Base-by-base conservation (phyloP, 2,329 filamentous ascomycete genomes). In the Emericellopsis atlantica region DNA sequence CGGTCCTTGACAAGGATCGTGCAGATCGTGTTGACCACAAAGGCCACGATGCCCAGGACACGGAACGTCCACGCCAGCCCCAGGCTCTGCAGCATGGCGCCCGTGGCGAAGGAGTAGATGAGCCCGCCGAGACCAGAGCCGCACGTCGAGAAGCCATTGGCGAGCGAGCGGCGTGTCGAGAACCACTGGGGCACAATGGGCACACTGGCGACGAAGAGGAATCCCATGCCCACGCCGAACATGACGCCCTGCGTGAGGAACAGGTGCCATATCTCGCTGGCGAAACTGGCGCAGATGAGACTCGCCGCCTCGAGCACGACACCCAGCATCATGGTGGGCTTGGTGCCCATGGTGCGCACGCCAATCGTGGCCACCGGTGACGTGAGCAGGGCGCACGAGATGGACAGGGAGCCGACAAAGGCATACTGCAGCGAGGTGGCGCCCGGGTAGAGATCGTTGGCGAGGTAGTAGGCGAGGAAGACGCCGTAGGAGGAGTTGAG, bases 201-300 rank as follows among this genome's bases (percentile, higher is more conserved):
- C 4, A 82, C 79, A 5, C 69, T 76, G 1, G 75, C 74, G 1
- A 83, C 81, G 54, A 88, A 90, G 9, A 81, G 64, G 43, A 89
- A 80, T 0, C 84, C 84, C 71, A 90, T 81, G 4, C 84, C 84
- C 18, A 81, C 57, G n/a, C 85, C 85, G 46, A 90, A 89, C 41
- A 78, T 74, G 3, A 89, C 53, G 5, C 85, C 85, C 54, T 90
- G 85, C 6, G 71, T 74, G 0, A 90, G 69, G 43, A 88, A 79
- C 1, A 92, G 67, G 31, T 90, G 84, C 80, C 83, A 89, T 43
- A 85, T 79, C 42, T 74, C 53, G 14, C 55, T 64, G 0, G 79
- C 72, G 48, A 84, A 86, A 3, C 74, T 80, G 5, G 83, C 81
- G 2, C 73, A 73, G 31, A 86, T 69, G 43, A 87, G 71, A 12